Evolutionary conservation across 306 rosid genomes (phyloP).

Genomic region (Comarum palustre): DNA sequence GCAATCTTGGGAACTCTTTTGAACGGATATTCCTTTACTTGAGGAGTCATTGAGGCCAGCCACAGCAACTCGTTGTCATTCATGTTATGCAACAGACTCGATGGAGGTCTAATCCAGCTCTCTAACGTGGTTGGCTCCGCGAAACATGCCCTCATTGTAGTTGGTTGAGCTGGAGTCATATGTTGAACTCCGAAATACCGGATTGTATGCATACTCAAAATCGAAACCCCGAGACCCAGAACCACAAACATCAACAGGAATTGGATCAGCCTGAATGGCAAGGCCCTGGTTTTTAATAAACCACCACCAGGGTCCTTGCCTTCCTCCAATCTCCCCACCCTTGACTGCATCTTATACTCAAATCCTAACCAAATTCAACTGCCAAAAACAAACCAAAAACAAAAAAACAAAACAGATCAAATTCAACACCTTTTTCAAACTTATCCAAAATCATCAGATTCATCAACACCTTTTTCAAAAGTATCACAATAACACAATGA

Average conservation of each 20-base stretch:
- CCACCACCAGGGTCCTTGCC: slow-evolving; percentile 59
- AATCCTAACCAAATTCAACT: slow-evolving; percentile 33
- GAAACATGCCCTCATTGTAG: slow-evolving; percentile 53
- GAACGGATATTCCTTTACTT: slow-evolving; percentile 61
- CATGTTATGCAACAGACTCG: slow-evolving; percentile 64
- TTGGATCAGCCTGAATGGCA: slow-evolving; percentile 68
- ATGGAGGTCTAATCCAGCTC: slow-evolving; percentile 67
- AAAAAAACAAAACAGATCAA: slow-evolving; percentile 11
- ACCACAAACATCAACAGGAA: slow-evolving; percentile 63
- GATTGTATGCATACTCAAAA: slow-evolving; percentile 68
- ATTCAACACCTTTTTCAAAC: slow-evolving; percentile 14
- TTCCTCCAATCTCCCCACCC: slow-evolving; percentile 63
- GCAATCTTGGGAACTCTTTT: slow-evolving; percentile 84
- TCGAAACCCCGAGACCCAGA: slow-evolving; percentile 65
- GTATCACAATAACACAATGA: slow-evolving; percentile 6
- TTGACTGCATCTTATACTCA: slow-evolving; percentile 49
- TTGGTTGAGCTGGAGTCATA: slow-evolving; percentile 38
- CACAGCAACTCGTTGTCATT: slow-evolving; percentile 77
- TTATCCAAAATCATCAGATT: slow-evolving; percentile 23
- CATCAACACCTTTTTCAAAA: slow-evolving; percentile 1
- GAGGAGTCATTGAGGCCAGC: slow-evolving; percentile 72
- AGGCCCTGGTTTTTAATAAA: slow-evolving; percentile 46
- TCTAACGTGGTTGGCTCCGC: slow-evolving; percentile 49
- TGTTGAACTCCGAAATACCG: slow-evolving; percentile 60
- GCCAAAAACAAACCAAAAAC: not conserved